Conservation (phyloP, 2,329 filamentous ascomycete species). For the Epichloe typhina region DNA sequence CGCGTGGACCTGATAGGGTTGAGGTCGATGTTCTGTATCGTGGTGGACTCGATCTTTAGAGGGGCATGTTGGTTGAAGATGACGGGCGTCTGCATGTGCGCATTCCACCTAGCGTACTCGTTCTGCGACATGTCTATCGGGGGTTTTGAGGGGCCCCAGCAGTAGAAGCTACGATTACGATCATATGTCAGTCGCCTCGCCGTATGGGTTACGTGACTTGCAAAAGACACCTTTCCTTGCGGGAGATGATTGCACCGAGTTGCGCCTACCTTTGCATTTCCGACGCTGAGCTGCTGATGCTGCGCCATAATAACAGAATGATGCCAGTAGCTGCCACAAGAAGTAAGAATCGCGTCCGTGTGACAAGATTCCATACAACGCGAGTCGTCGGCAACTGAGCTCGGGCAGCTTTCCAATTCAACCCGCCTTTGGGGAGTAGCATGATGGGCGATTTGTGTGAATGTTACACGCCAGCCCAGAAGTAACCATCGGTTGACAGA, state of each 20-base stretch:
- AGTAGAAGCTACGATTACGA: conserved; percentile 63
- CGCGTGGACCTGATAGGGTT: conserved; percentile 73
- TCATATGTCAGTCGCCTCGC: conserved; percentile 7
- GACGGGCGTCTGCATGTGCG: conserved; percentile 81
- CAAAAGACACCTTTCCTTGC: background rate
- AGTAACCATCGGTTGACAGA: background rate
- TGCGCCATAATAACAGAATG: conserved; percentile 76
- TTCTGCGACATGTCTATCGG: conserved; percentile 91
- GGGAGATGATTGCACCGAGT: background rate
- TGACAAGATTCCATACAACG: conserved; percentile 56
- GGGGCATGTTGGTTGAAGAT: conserved; percentile 92
- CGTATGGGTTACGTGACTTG: background rate
- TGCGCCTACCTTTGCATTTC: conserved; percentile 76
- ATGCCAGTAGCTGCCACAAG: conserved; percentile 57
- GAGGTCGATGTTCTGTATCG: conserved; percentile 69
- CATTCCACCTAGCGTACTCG: conserved; percentile 80
- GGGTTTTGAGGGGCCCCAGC: conserved; percentile 89
- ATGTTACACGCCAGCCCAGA: conserved; percentile 2
- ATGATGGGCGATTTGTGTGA: conserved; percentile 36
- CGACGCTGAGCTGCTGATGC: conserved; percentile 63
- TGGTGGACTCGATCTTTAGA: conserved; percentile 67
- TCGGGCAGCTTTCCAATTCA: conserved; percentile 85
- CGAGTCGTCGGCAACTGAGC: conserved; percentile 65
- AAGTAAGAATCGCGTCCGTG: conserved; percentile 65
- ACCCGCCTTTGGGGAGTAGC: conserved; percentile 81